A percentile compares a stretch with the other conserved stretches of the same genome.
Conservation (phyloP, 176 grass and related monocot genomes). For the Musa schizocarpa region DNA sequence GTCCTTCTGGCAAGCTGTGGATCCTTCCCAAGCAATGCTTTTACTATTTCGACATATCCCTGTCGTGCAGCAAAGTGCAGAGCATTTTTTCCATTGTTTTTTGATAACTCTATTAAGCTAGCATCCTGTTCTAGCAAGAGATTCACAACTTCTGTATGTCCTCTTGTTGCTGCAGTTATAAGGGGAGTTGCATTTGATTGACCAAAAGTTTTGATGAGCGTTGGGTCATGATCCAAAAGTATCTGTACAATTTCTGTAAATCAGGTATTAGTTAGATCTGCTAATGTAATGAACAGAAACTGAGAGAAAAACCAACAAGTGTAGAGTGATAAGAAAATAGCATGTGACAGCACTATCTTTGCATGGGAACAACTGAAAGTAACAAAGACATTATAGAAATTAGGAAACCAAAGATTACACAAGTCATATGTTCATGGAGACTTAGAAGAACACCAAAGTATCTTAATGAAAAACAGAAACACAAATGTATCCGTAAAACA, state of each 20-base stretch:
- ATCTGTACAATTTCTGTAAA: constrained; percentile 65
- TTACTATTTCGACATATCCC: constrained; percentile 74
- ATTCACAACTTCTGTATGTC: constrained; percentile 65
- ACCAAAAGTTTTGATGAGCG: constrained; percentile 68
- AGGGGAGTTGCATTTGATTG: constrained; percentile 88
- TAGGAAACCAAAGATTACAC: neutral
- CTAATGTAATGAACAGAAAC: neutral
- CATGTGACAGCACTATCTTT: neutral
- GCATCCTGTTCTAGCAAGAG: constrained; percentile 62
- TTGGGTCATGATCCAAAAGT: constrained; percentile 68
- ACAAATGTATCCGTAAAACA: neutral
- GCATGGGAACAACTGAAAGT: neutral
- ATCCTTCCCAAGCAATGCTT: constrained; percentile 34
- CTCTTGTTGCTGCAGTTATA: constrained; percentile 69
- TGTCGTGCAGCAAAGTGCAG: constrained; percentile 82
- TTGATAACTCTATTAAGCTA: constrained; percentile 56
- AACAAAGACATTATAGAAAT: constrained; percentile 11
- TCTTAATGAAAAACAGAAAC: neutral
- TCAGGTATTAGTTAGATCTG: constrained; percentile 4
- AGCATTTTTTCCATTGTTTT: constrained; percentile 75
- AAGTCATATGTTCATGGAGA: neutral
- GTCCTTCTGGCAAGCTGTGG: constrained; percentile 32
- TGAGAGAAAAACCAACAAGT: neutral
- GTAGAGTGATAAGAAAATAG: neutral
- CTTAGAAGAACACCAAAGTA: neutral